Base-by-base conservation (phyloP, 371 early-diverging fungal genomes). In the Mortierella sp. region DNA sequence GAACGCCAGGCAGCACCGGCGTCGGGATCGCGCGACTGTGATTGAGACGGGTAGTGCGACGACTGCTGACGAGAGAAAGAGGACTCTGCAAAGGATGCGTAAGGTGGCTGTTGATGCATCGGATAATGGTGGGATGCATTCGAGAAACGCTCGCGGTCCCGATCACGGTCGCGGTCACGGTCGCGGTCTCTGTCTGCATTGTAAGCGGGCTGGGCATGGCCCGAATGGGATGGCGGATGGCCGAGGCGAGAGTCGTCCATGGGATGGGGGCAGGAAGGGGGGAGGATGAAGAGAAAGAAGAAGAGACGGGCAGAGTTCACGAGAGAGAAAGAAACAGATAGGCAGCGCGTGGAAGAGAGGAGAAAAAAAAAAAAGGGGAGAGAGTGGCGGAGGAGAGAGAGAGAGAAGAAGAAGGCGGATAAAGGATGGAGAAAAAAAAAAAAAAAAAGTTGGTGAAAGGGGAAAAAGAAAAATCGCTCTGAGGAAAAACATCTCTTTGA, bases 1-100 rank as follows among this genome's bases (percentile, higher is more conserved):
- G 79, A 77, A 9, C 68, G 64, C 26, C 64, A 44, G 48, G 60
- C 48, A 50, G 69, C 63, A 48, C 70, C 76, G 26, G 71, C 66
- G 21, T 75, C 76, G 12, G 67, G 70, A 37, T 73, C 46, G 23
- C 55, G 50, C 2, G 23, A 18, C 16, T 75, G 76, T 2, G 70
- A 50, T 23, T 68, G 71, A 23, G 56, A 64, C 58, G 64, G 75
- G 25, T 69, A 60, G 23, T 61, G 66, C 1, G 51, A 60, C 14
- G 50, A 14, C 37, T 50, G 50, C 21, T 50, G 50, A 16, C 21
- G 50, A 21, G 50, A 50, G 16, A 50, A 50, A 14, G 21, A 21
- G 4, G 50, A 14, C 16, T 21, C n/a, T n/a, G n/a, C 50, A 21
- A 21, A 21, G 26, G 47, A 47, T 21, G 66, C 51, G 28, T 65